These are phyloP conservation scores for Ilyonectria robusta DNA, from an alignment of 2,329 filamentous ascomycete genomes.

Conservation along the genomic window DNA sequence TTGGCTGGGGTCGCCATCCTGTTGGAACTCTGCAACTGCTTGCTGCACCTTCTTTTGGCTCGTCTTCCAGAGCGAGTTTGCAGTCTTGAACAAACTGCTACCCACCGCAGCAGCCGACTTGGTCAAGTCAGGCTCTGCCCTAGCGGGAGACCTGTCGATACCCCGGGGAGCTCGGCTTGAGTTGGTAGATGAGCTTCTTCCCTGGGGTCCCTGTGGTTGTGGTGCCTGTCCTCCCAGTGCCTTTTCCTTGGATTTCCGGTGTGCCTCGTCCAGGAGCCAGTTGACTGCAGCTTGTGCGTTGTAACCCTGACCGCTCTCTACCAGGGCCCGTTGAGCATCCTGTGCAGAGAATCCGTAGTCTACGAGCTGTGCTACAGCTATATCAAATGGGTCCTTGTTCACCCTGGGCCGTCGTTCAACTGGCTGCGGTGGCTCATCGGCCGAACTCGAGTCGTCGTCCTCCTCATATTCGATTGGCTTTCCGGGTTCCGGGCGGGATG, in stretches of 20 bases:
- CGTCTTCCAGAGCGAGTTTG: constrained; percentile 95
- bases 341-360: constrained; percentile 95
- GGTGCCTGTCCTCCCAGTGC: constrained; percentile 64
- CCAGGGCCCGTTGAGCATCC: constrained; percentile 84
- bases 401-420: constrained; percentile 42
- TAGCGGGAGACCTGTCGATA: constrained; percentile 69
- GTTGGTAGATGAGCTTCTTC: constrained; percentile 42
- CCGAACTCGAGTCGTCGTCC: constrained; percentile 62
- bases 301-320: constrained; percentile 82
- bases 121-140: constrained; percentile 78
- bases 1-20: constrained; percentile 80
- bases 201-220: constrained; percentile 56
- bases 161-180: constrained; percentile 49
- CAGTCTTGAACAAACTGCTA: constrained; percentile 89
- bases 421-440: constrained; percentile 56
- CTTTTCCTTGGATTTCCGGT: constrained; percentile 85
- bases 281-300: constrained; percentile 91
- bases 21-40: constrained; percentile 88
- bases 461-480: constrained; percentile 67
- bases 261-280: constrained; percentile 92
- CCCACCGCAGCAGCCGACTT: constrained; percentile 88
- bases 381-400: constrained; percentile 70
- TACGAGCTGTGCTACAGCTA: constrained; percentile 87
- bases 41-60: constrained; percentile 94
- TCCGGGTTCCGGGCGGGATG: constrained; percentile 63